A percentile compares a stretch with the other conserved stretches of the same genome.
These are phyloP conservation scores for Neobulgaria alba DNA, from an alignment of 2,329 filamentous ascomycete genomes.

Conservation along the genomic window DNA sequence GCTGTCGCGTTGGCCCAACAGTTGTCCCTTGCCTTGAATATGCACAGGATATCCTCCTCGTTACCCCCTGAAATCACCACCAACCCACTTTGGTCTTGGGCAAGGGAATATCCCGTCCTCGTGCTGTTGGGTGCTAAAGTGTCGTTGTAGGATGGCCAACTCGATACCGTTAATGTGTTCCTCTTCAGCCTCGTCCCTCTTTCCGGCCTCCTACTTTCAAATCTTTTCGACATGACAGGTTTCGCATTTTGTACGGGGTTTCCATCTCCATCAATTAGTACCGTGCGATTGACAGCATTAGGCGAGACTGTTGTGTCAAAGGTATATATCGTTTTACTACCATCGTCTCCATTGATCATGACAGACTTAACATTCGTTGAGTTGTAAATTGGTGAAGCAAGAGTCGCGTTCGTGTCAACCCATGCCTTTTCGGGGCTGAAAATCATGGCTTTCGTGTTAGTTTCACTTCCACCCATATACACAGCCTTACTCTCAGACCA, in stretches of 20 bases:
- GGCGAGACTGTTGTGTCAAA: slow-evolving; percentile 70
- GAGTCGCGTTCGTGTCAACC: slow-evolving; percentile 55
- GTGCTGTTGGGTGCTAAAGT: slow-evolving; percentile 58
- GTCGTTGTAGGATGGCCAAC: slow-evolving; percentile 74
- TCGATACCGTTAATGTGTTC: slow-evolving; percentile 45
- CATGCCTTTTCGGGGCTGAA: slow-evolving; percentile 60
- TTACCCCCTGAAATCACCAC: slow-evolving; percentile 75
- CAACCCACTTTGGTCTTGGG: slow-evolving; percentile 53
- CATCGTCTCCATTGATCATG: slow-evolving; percentile 63
- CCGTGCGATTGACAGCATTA: slow-evolving; percentile 63
- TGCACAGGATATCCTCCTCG: slow-evolving; percentile 49
- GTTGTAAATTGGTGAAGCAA: slow-evolving; percentile 53
- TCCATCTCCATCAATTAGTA: slow-evolving; percentile 56
- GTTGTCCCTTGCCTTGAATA: slow-evolving; percentile 72
- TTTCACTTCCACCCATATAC: slow-evolving; percentile 63
- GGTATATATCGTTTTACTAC: slow-evolving; percentile 67
- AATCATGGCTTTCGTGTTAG: slow-evolving; percentile 61
- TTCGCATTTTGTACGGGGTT: slow-evolving; percentile 39
- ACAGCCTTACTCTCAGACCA: slow-evolving; percentile 66
- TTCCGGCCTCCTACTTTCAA: slow-evolving; percentile 5
- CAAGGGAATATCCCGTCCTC: slow-evolving; percentile 63
- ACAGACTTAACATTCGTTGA: slow-evolving; percentile 52
- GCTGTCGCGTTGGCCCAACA: slow-evolving; percentile 65
- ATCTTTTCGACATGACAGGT: slow-evolving; percentile 28
- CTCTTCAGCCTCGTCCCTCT: slow-evolving; percentile 9